These are phyloP conservation scores for Neospora caninum DNA, from an alignment of 169 alveolate species.

Conservation along the genomic window DNA sequence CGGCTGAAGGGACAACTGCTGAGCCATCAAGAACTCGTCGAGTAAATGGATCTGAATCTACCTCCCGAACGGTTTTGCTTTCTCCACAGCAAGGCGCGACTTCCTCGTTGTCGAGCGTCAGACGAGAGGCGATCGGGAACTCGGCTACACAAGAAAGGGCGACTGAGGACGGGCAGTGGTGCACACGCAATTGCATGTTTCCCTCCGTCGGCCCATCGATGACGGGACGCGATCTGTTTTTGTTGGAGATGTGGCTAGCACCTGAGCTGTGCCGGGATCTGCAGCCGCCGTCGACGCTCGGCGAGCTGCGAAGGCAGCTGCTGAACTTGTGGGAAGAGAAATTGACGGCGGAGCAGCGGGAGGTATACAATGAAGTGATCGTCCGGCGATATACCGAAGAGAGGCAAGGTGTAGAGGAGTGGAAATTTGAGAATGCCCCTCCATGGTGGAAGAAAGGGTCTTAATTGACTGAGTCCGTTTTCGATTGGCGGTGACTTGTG, in stretches of 20 bases:
- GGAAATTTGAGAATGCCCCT: background rate
- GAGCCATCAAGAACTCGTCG: too few species aligned
- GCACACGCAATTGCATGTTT: background rate
- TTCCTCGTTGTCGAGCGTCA: too few species aligned
- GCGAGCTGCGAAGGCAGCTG: conserved; percentile 36
- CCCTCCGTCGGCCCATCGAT: background rate
- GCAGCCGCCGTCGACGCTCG: conserved; percentile 55
- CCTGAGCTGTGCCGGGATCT: conserved; percentile 67
- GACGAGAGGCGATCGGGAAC: too few species aligned
- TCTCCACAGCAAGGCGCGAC: too few species aligned
- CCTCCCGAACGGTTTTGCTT: too few species aligned
- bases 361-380: conserved; percentile 51
- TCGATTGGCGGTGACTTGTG: background rate
- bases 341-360: conserved; percentile 65
- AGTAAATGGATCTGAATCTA: too few species aligned
- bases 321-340: conserved; percentile 58
- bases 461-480: background rate
- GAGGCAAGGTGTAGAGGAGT: conserved; percentile 26
- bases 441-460: background rate
- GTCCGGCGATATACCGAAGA: conserved; percentile 52
- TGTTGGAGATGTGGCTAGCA: conserved; percentile 68
- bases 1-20: too few species aligned
- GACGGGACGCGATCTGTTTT: conserved; percentile 48
- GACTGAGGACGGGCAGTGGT: too few species aligned
- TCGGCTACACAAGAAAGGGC: too few species aligned